Percentiles rank a stretch among this genome's conserved stretches.
Evolutionary conservation across 345 rosid species (phyloP).

Genomic region (Adansonia digitata): DNA sequence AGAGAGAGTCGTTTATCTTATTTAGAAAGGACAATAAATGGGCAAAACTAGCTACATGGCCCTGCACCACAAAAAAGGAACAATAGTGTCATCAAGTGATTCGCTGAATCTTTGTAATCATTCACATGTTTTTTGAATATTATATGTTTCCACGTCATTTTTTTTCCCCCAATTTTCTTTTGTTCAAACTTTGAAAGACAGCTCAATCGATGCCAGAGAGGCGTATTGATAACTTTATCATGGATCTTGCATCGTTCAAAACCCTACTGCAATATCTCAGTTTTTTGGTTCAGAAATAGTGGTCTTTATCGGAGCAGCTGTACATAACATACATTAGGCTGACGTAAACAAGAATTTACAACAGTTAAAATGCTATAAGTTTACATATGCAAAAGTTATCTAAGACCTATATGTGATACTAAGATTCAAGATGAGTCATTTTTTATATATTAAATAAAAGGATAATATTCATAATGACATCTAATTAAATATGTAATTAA

Average conservation of each 20-base stretch:
- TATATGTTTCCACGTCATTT: not conserved
- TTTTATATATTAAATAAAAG: too few species aligned
- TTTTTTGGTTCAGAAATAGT: not conserved
- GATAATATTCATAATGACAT: too few species aligned
- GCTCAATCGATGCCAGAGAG: not conserved
- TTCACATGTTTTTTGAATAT: conserved; percentile 5
- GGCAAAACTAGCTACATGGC: conserved; percentile 13
- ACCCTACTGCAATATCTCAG: not conserved
- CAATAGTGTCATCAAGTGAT: conserved; percentile 26
- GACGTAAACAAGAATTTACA: not conserved
- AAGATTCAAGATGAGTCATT: too few species aligned
- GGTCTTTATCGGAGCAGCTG: not conserved
- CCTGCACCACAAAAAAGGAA: conserved; percentile 25
- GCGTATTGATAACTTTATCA: not conserved
- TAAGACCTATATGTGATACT: too few species aligned
- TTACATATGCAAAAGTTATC: not conserved
- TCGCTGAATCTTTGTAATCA: conserved; percentile 27
- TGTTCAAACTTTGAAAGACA: not conserved
- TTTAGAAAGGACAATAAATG: conserved; percentile 14
- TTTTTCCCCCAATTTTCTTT: not conserved
- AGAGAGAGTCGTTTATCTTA: not conserved
- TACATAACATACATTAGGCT: not conserved
- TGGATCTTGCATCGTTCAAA: not conserved
- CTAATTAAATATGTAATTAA: too few species aligned
- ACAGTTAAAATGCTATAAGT: not conserved